Evolutionary conservation across 106 monocot species (phyloP).

Genomic region (Posidonia australis): DNA sequence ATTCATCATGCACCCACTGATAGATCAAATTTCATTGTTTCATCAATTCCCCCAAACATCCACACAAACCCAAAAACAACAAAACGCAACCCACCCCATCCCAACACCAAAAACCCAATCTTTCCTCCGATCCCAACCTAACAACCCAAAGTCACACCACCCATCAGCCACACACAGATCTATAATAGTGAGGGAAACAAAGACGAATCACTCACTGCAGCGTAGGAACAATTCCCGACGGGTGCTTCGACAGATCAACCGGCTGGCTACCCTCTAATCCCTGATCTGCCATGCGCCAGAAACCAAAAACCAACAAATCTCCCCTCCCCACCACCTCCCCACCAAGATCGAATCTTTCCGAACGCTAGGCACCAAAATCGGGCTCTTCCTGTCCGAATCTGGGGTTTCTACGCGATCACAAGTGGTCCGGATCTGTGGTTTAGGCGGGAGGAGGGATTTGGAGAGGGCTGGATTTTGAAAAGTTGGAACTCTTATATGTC

Average conservation of each 20-base stretch:
- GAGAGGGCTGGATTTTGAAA: conserved; percentile 4
- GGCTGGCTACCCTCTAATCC: conserved; percentile 53
- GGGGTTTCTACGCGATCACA: not conserved
- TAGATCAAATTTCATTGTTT: no score
- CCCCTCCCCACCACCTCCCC: not conserved
- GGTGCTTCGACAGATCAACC: conserved; percentile 64
- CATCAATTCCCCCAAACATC: no score
- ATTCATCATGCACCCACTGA: no score
- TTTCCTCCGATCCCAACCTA: not conserved
- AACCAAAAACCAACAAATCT: not conserved
- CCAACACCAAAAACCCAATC: not conserved
- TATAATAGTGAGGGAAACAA: not conserved
- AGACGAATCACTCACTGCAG: conserved; percentile 41
- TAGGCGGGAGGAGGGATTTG: not conserved
- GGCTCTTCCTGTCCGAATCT: not conserved
- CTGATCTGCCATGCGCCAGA: conserved; percentile 34
- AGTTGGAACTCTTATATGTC: conserved; percentile 4
- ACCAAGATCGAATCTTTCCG: not conserved
- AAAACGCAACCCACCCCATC: no score
- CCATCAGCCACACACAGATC: not conserved
- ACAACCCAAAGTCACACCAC: not conserved
- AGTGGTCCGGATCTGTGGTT: not conserved
- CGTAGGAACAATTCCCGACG: conserved; percentile 62
- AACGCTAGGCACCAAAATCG: not conserved
- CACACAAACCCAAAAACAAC: no score